These are phyloP conservation scores for Neospermospora avenae DNA, from an alignment of 2,329 filamentous ascomycete genomes.

Conservation along the genomic window DNA sequence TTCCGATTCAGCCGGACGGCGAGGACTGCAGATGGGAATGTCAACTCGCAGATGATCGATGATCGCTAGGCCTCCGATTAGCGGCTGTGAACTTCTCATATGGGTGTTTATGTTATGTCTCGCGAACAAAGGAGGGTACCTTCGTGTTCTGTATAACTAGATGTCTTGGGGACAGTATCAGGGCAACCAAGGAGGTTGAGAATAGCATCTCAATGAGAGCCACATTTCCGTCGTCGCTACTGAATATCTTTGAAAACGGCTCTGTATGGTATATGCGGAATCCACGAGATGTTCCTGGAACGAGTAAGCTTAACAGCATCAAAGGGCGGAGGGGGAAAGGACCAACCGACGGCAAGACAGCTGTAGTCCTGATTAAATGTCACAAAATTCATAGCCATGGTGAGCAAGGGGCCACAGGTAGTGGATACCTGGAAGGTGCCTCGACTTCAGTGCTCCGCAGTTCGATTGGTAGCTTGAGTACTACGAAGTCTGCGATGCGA, in stretches of 20 bases:
- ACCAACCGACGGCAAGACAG: constrained; percentile 87
- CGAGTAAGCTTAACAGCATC: neutral
- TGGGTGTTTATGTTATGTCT: neutral
- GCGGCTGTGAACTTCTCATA: neutral
- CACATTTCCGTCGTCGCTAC: constrained; percentile 91
- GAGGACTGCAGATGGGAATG: constrained; percentile 93
- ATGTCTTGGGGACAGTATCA: constrained; percentile 87
- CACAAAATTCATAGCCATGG: constrained; percentile 90
- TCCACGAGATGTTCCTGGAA: constrained; percentile 79
- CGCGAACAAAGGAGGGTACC: constrained; percentile 46
- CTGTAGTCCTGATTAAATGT: constrained; percentile 99
- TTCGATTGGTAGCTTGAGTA: neutral
- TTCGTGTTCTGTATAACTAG: constrained; percentile 98
- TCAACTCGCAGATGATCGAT: constrained; percentile 95
- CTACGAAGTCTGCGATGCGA: neutral
- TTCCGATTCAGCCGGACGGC: constrained; percentile 94
- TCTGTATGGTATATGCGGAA: constrained; percentile 97
- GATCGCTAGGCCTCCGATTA: constrained; percentile 44
- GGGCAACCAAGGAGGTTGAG: constrained; percentile 90
- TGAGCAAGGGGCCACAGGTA: constrained; percentile 25
- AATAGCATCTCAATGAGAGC: constrained; percentile 98
- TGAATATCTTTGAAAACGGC: constrained; percentile 91
- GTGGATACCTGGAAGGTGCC: neutral
- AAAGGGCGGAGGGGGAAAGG: neutral
- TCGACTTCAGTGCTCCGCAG: neutral